Evolutionary conservation across 805 yeast genomes (phyloP), one percentile per base, ranked within the genome.

Genomic region (Candida maris): DNA sequence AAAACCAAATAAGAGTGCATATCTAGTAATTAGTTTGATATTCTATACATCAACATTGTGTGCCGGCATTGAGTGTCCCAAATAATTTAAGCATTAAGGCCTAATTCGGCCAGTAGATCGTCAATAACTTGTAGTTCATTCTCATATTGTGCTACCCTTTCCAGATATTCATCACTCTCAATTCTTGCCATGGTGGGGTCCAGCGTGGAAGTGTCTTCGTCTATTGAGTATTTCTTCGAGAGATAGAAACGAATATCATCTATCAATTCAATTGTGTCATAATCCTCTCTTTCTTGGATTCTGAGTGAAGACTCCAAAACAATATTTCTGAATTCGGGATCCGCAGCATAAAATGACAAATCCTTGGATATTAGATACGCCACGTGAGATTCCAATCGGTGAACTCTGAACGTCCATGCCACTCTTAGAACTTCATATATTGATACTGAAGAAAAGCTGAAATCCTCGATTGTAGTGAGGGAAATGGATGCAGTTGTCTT

Each of bases 201-300:
- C 20, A 44, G 32, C 2, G 44, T 32, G 1, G 38, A 52, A 4
- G 61, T 41, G 45, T 49, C 54, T 7, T 27, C 34, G 34, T 57
- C 56, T 17, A 64, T 51, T 9, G 54, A 56, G 39, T 58, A 65
- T 32, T 55, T 60, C 48, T 69, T 65, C 9, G 63, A 50, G 30
- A 85, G 56, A 45, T 78, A 81, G 56, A 71, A 85, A 44, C 88
- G 65, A 8, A 85, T 79, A 60, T 84, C 94, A 57, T 84, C 95
- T 19, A 85, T 66, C 46, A 85, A 62, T 49, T 85, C 95, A 51
- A 85, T 81, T 1, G 91, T 81, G 60, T 85, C 95, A 0, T 84
- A 80, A 41, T 78, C 85, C 46, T 85, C 79, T 52, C 93, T 69
- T 12, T 55, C 59, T 15, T 69, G 51, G 33, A 85, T 82, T 47